Evolutionary conservation across 768 basidiomycete genomes (phyloP).

Genomic region (Mycena albidolilacea): DNA sequence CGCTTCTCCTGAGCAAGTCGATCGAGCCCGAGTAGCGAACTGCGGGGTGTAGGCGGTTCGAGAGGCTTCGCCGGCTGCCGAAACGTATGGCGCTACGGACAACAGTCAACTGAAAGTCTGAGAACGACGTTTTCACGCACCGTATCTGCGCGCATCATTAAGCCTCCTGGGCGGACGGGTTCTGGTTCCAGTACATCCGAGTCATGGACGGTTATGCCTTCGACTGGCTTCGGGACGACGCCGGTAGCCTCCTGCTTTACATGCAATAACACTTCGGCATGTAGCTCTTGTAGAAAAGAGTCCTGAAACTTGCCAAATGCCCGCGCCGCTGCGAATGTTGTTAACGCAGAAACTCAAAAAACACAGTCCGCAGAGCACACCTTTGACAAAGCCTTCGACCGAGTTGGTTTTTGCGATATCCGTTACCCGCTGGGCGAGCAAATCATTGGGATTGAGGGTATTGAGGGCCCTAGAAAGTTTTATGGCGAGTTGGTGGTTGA

Average conservation of each 20-base stretch:
- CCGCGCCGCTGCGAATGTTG: constrained; percentile 69
- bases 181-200: constrained; percentile 90
- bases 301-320: constrained; percentile 91
- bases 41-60: constrained; percentile 83
- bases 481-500: constrained; percentile 80
- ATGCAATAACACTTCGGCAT: constrained; percentile 84
- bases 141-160: constrained; percentile 72
- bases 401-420: constrained; percentile 84
- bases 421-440: constrained; percentile 83
- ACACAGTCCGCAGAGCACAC: constrained; percentile 53
- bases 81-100: constrained; percentile 82
- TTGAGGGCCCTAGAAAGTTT: constrained; percentile 88
- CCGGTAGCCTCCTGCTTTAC: constrained; percentile 74
- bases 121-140: constrained; percentile 55
- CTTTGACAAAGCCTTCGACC: constrained; percentile 75
- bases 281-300: constrained; percentile 82
- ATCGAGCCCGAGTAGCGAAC: constrained; percentile 90
- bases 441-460: constrained; percentile 85
- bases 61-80: constrained; percentile 79
- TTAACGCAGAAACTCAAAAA: constrained; percentile 2
- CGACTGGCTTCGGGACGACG: constrained; percentile 69
- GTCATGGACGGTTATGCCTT: constrained; percentile 84
- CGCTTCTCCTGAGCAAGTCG: constrained; percentile 91
- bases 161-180: constrained; percentile 81
- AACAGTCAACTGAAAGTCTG: neutral